A percentile compares a stretch with the other conserved stretches of the same genome.
Conservation (phyloP, 1,284 basidiomycete genomes). For the Ganoderma multipileum region DNA sequence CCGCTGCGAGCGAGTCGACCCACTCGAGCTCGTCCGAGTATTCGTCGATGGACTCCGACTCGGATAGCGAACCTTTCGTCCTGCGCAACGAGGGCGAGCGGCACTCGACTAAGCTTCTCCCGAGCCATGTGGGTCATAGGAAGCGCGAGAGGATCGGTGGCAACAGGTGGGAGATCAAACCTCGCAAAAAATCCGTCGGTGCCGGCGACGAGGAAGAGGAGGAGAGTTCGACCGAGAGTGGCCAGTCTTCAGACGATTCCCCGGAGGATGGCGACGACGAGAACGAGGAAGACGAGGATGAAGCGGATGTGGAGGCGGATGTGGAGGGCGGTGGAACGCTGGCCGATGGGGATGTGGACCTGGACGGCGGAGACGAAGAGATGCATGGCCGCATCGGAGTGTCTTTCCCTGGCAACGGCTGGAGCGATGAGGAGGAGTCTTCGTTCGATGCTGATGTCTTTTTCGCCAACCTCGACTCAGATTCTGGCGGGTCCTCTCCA, state of each 20-base stretch:
- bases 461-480: slow-evolving; percentile 73
- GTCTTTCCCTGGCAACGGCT: slow-evolving; percentile 63
- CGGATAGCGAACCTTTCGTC: slow-evolving; percentile 58
- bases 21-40: slow-evolving; percentile 39
- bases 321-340: slow-evolving; percentile 26
- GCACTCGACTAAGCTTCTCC: slow-evolving; percentile 29
- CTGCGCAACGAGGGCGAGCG: slow-evolving; percentile 54
- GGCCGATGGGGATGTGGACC: slow-evolving; percentile 6
- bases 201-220: slow-evolving; percentile 51
- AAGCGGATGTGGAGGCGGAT: slow-evolving; percentile 47
- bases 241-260: slow-evolving; percentile 42
- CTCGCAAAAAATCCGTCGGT: slow-evolving; percentile 72
- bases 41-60: slow-evolving; percentile 34
- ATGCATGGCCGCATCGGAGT: slow-evolving; percentile 43
- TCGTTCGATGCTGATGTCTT: slow-evolving; percentile 81
- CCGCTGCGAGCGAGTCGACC: slow-evolving; percentile 38
- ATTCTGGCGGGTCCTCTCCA: slow-evolving; percentile 46
- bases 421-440: slow-evolving; percentile 76
- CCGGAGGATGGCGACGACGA: slow-evolving; percentile 64
- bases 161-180: slow-evolving; percentile 71
- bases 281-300: slow-evolving; percentile 47
- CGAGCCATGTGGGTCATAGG: slow-evolving; percentile 48
- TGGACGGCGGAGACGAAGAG: slow-evolving; percentile 39
- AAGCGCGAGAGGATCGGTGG: slow-evolving; percentile 48
- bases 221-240: slow-evolving; percentile 35